phyloP scores from a whole-genome alignment of 2,329 filamentous ascomycete species.

The Aspergillus thermomutatus region DNA sequence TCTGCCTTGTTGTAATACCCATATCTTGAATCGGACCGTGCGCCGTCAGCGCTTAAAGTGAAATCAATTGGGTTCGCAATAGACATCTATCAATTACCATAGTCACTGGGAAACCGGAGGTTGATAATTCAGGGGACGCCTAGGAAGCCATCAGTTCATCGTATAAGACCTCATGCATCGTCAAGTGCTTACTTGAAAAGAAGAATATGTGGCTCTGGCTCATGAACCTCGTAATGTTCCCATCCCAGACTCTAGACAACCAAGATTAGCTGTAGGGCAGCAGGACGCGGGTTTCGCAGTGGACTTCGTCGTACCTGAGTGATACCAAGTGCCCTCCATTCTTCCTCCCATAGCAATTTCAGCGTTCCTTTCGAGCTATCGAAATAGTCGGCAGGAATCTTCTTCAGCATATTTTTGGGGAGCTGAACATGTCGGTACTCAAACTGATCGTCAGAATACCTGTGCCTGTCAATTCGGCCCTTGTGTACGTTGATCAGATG shows the following conservation, averaged over 20 bases:
- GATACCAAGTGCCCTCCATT: slow-evolving; percentile 95
- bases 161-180: slow-evolving; percentile 19
- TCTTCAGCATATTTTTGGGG: slow-evolving; percentile 97
- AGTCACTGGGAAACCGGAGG: slow-evolving; percentile 51
- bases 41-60: neutral
- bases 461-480: slow-evolving; percentile 40
- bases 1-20: neutral
- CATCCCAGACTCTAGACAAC: slow-evolving; percentile 79
- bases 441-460: slow-evolving; percentile 88
- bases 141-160: slow-evolving; percentile 38
- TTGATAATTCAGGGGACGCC: slow-evolving; percentile 81
- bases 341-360: slow-evolving; percentile 96
- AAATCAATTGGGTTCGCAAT: neutral
- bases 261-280: slow-evolving; percentile 1
- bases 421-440: slow-evolving; percentile 98
- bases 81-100: neutral
- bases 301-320: slow-evolving; percentile 69
- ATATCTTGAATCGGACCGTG: slow-evolving; percentile 18
- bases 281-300: neutral
- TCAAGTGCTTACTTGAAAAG: slow-evolving; percentile 83
- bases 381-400: slow-evolving; percentile 91
- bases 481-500: neutral
- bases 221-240: slow-evolving; percentile 99
- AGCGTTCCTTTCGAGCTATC: slow-evolving; percentile 84
- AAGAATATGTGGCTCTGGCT: slow-evolving; percentile 96